Evolutionary conservation across 495 filamentous ascomycete species (phyloP), one percentile per base, ranked within the genome.

Genomic region (Aspergillus mulundensis): DNA sequence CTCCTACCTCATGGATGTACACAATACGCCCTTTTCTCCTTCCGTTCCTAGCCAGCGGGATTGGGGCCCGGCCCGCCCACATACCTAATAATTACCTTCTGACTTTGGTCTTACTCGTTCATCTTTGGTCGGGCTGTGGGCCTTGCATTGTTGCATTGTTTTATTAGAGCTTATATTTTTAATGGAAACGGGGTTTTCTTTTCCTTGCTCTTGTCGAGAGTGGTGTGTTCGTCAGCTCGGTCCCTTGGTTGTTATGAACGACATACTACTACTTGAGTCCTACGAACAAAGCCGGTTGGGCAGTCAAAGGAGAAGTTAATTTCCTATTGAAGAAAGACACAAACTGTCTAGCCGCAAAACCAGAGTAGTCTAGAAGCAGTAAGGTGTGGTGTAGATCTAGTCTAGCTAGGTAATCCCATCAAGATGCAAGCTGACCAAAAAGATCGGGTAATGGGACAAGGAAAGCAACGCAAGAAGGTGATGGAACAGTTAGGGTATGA

Each of bases 161-260:
- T 36, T 28, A 44, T 61, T 61, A 61, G 58, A 61, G 21, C 43
- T 49, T 43, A 54, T 48, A 56, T 61, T 56, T 56, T 57, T 61
- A 60, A 60, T 61, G 46, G 23, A 42, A 56, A 44, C 49, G 41
- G 8, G 16, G 32, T 42, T 57, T 44, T 44, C 32, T 39, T 44
- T 42, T 53, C 50, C 36, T 43, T 44, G 10, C 6, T 24, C 8
- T 19, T 40, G 41, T 25, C 8, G 34, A 10, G 28, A 30, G 28
- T 10, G 10, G 28, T 30, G 10, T 5, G 28, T 10, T 30, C 4
- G 19, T 24, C 16, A n/a, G n/a, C n/a, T n/a, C n/a, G n/a, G n/a
- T n/a, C n/a, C n/a, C n/a, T n/a, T n/a, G n/a, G n/a, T n/a, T n/a
- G n/a, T n/a, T n/a, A n/a, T n/a, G n/a, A n/a, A n/a, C n/a, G n/a